A percentile compares a stretch with the other conserved stretches of the same genome.
phyloP scores from a whole-genome alignment of 371 early-diverging fungal genomes.

The Mucor racemosus region DNA sequence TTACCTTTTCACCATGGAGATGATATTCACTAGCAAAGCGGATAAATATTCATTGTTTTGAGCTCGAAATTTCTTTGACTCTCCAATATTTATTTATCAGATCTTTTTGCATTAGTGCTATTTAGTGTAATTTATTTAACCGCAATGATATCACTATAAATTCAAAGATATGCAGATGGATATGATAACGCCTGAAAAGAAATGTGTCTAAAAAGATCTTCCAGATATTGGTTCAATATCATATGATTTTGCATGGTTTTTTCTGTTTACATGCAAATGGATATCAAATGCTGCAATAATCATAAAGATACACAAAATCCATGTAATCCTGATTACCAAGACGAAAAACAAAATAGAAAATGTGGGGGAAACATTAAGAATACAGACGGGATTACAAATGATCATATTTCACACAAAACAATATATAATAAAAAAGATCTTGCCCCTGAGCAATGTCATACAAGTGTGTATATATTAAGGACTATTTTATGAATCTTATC shows the following conservation, averaged over 20 bases:
- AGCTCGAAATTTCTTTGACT: too few species aligned
- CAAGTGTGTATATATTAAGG: background rate
- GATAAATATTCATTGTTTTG: too few species aligned
- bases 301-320: background rate
- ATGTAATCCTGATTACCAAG: constrained; percentile 1
- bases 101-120: too few species aligned
- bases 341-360: background rate
- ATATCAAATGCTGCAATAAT: background rate
- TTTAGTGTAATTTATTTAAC: background rate
- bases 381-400: constrained; percentile 5
- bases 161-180: background rate
- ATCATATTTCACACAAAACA: background rate
- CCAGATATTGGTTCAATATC: background rate
- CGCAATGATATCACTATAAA: background rate
- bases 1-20: too few species aligned
- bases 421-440: background rate
- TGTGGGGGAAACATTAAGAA: background rate
- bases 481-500: constrained; percentile 10
- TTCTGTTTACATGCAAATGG: background rate
- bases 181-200: background rate
- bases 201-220: background rate
- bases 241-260: background rate
- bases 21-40: too few species aligned
- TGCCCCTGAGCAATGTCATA: constrained; percentile 8
- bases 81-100: too few species aligned